Conservation (phyloP, 805 yeast genomes). For the Lachancea kluyveri region DNA sequence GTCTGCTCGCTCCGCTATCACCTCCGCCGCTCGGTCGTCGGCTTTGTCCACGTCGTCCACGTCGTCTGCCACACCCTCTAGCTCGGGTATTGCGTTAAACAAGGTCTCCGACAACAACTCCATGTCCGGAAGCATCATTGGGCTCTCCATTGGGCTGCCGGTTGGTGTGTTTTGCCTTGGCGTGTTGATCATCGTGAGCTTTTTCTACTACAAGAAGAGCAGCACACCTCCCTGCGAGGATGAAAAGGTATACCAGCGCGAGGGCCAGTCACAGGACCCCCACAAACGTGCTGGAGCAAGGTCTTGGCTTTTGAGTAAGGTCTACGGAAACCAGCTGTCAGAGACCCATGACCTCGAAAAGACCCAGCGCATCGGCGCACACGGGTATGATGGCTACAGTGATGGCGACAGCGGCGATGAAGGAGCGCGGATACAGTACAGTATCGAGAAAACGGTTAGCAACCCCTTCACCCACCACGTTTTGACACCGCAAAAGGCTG, state of each 20-base stretch:
- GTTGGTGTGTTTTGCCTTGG: conserved; percentile 24
- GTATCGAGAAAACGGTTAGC: neutral
- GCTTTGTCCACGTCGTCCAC: conserved; percentile 1
- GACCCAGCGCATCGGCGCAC: no score
- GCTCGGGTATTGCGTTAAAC: conserved; percentile 1
- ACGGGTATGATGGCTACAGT: no score
- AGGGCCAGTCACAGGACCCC: no score
- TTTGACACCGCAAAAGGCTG: conserved; percentile 8
- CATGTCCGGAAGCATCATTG: conserved; percentile 15
- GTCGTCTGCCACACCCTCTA: neutral
- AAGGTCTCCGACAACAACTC: conserved; percentile 6
- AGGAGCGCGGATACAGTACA: no score
- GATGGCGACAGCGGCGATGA: no score
- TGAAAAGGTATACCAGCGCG: no score
- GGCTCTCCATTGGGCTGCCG: conserved; percentile 29
- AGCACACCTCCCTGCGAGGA: neutral
- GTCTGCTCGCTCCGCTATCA: neutral
- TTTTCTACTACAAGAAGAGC: conserved; percentile 13
- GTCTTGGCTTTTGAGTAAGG: no score
- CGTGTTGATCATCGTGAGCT: conserved; percentile 14
- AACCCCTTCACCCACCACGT: conserved; percentile 4
- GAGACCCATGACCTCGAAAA: no score
- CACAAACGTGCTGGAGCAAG: no score
- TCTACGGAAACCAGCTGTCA: no score
- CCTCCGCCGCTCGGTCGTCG: neutral